Evolutionary conservation across 2,329 filamentous ascomycete species (phyloP), one percentile per base, ranked within the genome.

Genomic region (Blastomyces silverae): DNA sequence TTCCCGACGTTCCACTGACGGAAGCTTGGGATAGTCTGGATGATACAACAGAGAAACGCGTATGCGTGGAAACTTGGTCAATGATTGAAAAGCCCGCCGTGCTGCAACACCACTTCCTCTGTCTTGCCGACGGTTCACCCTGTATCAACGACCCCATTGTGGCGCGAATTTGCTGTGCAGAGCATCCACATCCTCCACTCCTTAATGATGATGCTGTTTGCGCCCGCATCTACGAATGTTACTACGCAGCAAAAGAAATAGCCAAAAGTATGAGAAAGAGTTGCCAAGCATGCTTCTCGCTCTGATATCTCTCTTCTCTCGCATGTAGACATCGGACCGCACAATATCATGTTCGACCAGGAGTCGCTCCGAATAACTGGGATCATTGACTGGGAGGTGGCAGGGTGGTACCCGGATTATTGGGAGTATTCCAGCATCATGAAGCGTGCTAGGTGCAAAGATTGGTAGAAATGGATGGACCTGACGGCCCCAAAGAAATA

Each of bases 341-440:
- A 72, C 55, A 77, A 77, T 63, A 71, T 77, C 64, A 71, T 77
- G 62, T 55, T 76, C 28, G 65, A 72, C 37, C 28, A 31, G 39
- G 56, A 67, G 52, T 63, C 64, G 2, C 60, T 63, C n/a, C 57
- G 64, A 39, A 65, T 65, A 31, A 66, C 77, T 1, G 71, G 73
- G 7, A 68, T 80, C 22, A 72, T 80, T 62, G 77, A 79, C 70
- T 80, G 76, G 78, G 77, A 79, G 64, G 74, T 64, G 52, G 71
- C 75, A 28, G 76, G 76, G 15, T 79, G 74, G 76, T 78, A 76
- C 67, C 77, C 76, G 7, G 74, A 69, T 25, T 79, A 78, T 65
- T 79, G 75, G 77, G 77, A 79, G 68, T 78, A 77, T 68, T 72
- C 73, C 42, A 73, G 72, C 62, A 71, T 74, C 48, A 65, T 73